Base-by-base conservation (phyloP, 768 basidiomycete species). In the Termitomyces sp. region DNA sequence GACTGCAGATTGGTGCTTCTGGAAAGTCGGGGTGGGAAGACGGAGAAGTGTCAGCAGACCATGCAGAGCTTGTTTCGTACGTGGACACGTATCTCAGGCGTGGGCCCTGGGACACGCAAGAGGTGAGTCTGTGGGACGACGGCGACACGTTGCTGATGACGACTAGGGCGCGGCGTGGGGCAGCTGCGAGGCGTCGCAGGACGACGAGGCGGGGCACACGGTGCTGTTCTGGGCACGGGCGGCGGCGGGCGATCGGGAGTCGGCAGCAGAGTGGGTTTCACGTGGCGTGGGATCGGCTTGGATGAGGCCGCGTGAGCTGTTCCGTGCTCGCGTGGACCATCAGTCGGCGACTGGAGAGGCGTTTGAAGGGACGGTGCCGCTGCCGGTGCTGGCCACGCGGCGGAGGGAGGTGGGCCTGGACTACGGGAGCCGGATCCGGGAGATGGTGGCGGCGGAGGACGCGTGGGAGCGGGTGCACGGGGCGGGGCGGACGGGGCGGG, bases 401-500 rank as follows among this genome's bases (percentile, higher is more conserved):
- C 74, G 79, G 49, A 65, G 66, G 20, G 71, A 73, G 39, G 70
- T 88, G 58, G 78, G 81, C 64, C 68, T 86, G 66, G 90, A 95
- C 49, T 89, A 91, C 70, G 72, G 82, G 62, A 87, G 92, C 33
- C 81, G 79, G 71, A 73, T 92, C 50, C 76, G 86, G 58, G 65
- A 73, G 58, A 88, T 95, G 68, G 83, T 89, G 41, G 70, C 57
- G 28, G 78, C 72, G 37, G 93, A 96, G 61, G 91, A 93, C 59
- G 70, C 57, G 63, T 63, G 75, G 64, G 84, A 77, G 59, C 70
- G 55, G 58, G 57, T 50, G 39, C 55, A 64, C 60, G 48, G n/a
- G n/a, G n/a, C n/a, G n/a, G n/a, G 61, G 34, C 47, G 61, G 55
- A 58, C 59, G 34, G 75, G 80, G 59, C 66, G 88, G 52, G 66